phyloP scores from a whole-genome alignment of 1,284 basidiomycete species.

The Marasmius tenuissimus region DNA sequence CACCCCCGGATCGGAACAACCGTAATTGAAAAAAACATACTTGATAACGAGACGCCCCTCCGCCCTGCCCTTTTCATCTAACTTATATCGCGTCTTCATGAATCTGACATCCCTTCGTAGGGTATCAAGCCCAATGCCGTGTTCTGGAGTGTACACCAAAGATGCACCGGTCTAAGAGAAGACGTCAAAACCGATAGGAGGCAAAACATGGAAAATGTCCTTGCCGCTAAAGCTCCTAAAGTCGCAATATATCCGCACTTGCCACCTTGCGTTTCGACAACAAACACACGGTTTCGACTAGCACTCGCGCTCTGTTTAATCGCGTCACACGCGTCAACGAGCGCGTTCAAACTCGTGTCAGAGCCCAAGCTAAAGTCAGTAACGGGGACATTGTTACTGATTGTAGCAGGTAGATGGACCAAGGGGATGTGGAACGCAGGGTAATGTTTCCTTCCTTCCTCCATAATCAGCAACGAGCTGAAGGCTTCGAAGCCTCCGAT shows the following conservation, averaged over 20 bases:
- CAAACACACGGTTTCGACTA: conserved; percentile 93
- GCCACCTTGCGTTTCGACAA: conserved; percentile 98
- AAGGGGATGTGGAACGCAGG: conserved; percentile 93
- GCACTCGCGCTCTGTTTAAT: conserved; percentile 98
- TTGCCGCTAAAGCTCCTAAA: conserved; percentile 90
- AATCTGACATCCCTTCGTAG: conserved; percentile 87
- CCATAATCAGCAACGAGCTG: conserved; percentile 74
- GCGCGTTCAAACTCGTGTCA: conserved; percentile 94
- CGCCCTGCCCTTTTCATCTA: conserved; percentile 87
- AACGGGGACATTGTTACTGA: conserved; percentile 97
- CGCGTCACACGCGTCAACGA: conserved; percentile 97
- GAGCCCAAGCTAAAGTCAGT: conserved; percentile 95
- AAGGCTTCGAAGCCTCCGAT: conserved; percentile 98
- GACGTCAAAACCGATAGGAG: conserved; percentile 2
- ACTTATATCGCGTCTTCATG: conserved; percentile 82
- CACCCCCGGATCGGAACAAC: neutral
- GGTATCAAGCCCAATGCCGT: conserved; percentile 81
- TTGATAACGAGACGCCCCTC: conserved; percentile 93
- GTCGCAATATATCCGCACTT: conserved; percentile 95
- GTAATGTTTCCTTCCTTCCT: conserved; percentile 80
- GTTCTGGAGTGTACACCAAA: conserved; percentile 93
- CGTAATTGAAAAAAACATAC: conserved; percentile 39
- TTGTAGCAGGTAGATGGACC: conserved; percentile 91
- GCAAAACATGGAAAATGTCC: conserved; percentile 27
- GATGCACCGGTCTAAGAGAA: conserved; percentile 78